These are phyloP conservation scores for Cardamine chenopodiifolia DNA, from an alignment of 345 rosid species.

Conservation along the genomic window DNA sequence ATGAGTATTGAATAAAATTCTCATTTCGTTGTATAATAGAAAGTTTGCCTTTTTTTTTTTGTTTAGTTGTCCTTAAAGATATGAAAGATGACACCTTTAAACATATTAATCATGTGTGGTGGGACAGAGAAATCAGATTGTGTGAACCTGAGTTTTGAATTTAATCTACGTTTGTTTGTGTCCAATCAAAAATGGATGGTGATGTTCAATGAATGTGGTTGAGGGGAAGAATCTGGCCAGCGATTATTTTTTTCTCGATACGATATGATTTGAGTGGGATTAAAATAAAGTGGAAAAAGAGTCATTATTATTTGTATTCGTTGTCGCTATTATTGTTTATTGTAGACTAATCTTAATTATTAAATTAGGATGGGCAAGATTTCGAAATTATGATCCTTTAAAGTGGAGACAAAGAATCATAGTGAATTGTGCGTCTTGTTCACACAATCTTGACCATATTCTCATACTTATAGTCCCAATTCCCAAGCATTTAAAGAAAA, in stretches of 20 bases:
- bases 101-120: not conserved
- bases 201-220: conserved; percentile 33
- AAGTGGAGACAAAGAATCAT: conserved; percentile 23
- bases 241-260: conserved; percentile 1
- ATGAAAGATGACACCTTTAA: conserved; percentile 7
- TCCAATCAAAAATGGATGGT: conserved; percentile 18
- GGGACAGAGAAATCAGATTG: conserved; percentile 31
- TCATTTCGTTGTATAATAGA: conserved; percentile 27
- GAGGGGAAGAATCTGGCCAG: conserved; percentile 31
- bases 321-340: conserved; percentile 34
- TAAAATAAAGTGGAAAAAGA: conserved; percentile 28
- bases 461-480: not conserved
- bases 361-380: conserved; percentile 14
- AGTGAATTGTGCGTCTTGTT: not conserved
- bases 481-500: not conserved
- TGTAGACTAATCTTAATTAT: conserved; percentile 22
- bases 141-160: conserved; percentile 16
- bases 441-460: not conserved
- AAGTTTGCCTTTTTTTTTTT: not conserved
- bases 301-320: conserved; percentile 5
- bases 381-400: conserved; percentile 6
- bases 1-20: conserved; percentile 36
- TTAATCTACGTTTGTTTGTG: conserved; percentile 18
- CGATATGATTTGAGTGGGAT: conserved; percentile 33
- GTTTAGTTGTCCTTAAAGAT: not conserved